Conservation (phyloP, 176 grass and related monocot genomes). For the Eragrostis curvula region DNA sequence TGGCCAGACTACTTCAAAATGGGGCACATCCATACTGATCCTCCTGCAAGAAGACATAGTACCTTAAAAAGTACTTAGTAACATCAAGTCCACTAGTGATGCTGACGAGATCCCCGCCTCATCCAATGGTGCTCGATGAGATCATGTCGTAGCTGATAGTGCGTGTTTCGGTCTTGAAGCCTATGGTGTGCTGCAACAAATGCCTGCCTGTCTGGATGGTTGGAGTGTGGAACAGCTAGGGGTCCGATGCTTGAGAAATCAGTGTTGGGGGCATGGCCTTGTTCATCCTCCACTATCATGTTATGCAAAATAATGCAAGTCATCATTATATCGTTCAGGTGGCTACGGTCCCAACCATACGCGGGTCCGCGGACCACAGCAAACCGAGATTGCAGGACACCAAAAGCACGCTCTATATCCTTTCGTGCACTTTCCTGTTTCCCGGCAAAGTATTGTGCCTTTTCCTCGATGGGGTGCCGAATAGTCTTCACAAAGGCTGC, state of each 20-base stretch:
- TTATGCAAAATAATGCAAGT: background rate
- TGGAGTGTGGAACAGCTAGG: background rate
- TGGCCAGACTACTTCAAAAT: too few relatives aligned
- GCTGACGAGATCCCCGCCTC: background rate
- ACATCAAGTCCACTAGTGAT: too few relatives aligned
- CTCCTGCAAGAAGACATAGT: too few relatives aligned
- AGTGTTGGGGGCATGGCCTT: background rate
- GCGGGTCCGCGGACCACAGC: background rate
- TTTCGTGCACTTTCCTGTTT: background rate
- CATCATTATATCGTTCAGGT: background rate
- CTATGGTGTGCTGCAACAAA: background rate
- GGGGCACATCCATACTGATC: too few relatives aligned
- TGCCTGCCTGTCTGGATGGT: background rate
- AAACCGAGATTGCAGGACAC: background rate
- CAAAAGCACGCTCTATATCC: background rate
- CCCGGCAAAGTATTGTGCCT: background rate
- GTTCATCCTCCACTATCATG: slow-evolving; percentile 3
- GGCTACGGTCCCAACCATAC: background rate
- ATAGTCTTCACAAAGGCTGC: background rate
- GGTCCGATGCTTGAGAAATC: background rate
- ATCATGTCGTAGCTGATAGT: background rate
- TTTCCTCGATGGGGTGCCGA: background rate
- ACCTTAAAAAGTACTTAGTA: too few relatives aligned
- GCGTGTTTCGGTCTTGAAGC: background rate
- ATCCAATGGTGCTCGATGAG: background rate